Percentiles rank a stretch among this genome's conserved stretches.
Evolutionary conservation across 1,284 basidiomycete genomes (phyloP).

Genomic region (Pascua guehoae): DNA sequence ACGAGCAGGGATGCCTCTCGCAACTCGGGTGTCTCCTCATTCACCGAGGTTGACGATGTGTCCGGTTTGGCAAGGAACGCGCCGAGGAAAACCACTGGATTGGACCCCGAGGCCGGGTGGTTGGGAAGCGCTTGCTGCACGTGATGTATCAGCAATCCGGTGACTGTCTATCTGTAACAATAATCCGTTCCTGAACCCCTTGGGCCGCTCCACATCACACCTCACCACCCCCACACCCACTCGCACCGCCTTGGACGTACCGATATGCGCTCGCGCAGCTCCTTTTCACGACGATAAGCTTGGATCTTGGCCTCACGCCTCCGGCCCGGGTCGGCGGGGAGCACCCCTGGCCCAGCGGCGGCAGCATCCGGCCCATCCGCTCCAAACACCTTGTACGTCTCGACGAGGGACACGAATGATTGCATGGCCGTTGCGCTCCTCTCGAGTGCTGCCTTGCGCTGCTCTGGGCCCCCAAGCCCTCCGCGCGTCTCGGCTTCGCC

Average conservation of each 20-base stretch:
- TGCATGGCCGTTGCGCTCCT: conserved; percentile 62
- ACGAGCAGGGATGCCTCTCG: conserved; percentile 67
- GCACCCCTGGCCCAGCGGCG: conserved; percentile 50
- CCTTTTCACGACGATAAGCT: conserved; percentile 80
- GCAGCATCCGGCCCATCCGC: conserved; percentile 12
- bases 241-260: conserved; percentile 47
- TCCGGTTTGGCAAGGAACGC: conserved; percentile 23
- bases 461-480: conserved; percentile 58
- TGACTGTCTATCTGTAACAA: background rate
- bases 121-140: conserved; percentile 58
- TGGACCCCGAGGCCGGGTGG: conserved; percentile 42
- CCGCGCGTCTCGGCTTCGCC: conserved; percentile 69
- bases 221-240: background rate
- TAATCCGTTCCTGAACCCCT: background rate
- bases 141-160: background rate
- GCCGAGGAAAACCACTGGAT: conserved; percentile 30
- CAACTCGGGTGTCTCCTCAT: conserved; percentile 57
- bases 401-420: conserved; percentile 58
- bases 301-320: conserved; percentile 80
- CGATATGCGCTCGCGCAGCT: conserved; percentile 65
- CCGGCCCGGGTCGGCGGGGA: conserved; percentile 61
- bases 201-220: background rate
- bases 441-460: conserved; percentile 59
- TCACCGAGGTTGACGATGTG: conserved; percentile 41
- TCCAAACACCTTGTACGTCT: conserved; percentile 67